Evolutionary conservation across 2,329 filamentous ascomycete genomes (phyloP).

Genomic region (Acarospora socialis): DNA sequence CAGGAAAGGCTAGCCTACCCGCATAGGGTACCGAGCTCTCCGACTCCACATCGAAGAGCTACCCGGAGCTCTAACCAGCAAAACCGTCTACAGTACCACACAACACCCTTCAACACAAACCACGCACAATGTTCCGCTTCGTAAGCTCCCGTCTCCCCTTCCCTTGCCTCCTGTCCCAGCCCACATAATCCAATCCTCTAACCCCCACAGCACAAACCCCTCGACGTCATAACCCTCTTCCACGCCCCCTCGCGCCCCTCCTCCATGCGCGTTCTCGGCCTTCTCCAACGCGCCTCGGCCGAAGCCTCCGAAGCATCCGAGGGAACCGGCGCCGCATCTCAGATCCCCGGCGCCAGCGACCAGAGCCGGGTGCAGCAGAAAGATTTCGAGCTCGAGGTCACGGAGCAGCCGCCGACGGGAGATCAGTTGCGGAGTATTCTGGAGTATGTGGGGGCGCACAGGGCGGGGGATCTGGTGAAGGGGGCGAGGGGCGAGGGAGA

Average conservation of each 20-base stretch:
- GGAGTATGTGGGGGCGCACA: slow-evolving; percentile 57
- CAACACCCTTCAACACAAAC: too few relatives aligned
- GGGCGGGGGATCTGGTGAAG: slow-evolving; percentile 51
- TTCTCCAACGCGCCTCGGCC: slow-evolving; percentile 69
- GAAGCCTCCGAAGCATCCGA: slow-evolving; percentile 49
- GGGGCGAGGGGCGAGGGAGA: slow-evolving; percentile 63
- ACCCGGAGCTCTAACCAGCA: too few relatives aligned
- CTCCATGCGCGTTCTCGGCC: slow-evolving; percentile 56
- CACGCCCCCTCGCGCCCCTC: slow-evolving; percentile 63
- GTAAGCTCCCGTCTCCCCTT: too few relatives aligned
- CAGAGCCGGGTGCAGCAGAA: slow-evolving; percentile 46
- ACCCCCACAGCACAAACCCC: slow-evolving; percentile 56
- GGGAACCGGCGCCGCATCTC: slow-evolving; percentile 60
- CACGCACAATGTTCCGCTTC: too few relatives aligned
- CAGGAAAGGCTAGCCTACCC: too few relatives aligned
- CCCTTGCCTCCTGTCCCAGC: too few relatives aligned
- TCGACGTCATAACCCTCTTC: slow-evolving; percentile 92
- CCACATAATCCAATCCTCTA: too few relatives aligned
- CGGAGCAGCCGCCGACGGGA: slow-evolving; percentile 62
- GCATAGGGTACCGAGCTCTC: too few relatives aligned
- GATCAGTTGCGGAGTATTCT: slow-evolving; percentile 76
- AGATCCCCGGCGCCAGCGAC: slow-evolving; percentile 50
- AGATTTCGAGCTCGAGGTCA: slow-evolving; percentile 78
- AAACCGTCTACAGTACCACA: too few relatives aligned
- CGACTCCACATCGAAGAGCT: too few relatives aligned